Evolutionary conservation across 73 alveolate genomes (phyloP).

Genomic region (Effrenium voratum): DNA sequence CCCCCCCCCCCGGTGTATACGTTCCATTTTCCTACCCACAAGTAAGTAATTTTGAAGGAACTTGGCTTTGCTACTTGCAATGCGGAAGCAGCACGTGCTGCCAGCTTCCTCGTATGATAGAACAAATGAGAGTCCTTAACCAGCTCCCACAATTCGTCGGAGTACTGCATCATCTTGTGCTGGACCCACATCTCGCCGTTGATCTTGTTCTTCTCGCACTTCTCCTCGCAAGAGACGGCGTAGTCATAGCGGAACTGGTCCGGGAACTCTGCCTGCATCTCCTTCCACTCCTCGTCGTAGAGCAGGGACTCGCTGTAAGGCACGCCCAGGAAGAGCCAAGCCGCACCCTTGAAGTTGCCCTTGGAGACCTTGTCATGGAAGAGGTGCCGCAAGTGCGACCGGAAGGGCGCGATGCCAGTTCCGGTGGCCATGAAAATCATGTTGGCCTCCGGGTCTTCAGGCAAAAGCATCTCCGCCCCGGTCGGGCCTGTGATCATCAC

Average conservation of each 20-base stretch:
- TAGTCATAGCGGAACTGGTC: slow-evolving; percentile 87
- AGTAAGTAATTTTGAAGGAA: too few species aligned
- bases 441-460: slow-evolving; percentile 87
- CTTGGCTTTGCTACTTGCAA: too few species aligned
- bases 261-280: slow-evolving; percentile 83
- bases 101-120: too few species aligned
- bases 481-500: slow-evolving; percentile 86
- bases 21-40: too few species aligned
- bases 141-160: slow-evolving; percentile 81
- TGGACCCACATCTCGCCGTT: slow-evolving; percentile 91
- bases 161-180: slow-evolving; percentile 92
- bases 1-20: too few species aligned
- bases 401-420: slow-evolving; percentile 94
- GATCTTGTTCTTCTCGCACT: slow-evolving; percentile 65
- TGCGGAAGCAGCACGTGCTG: too few species aligned
- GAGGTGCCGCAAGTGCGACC: slow-evolving; percentile 65
- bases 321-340: slow-evolving; percentile 88
- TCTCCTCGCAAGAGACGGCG: slow-evolving; percentile 81
- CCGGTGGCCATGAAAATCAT: slow-evolving; percentile 93
- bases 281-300: slow-evolving; percentile 94
- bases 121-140: neutral
- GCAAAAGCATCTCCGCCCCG: slow-evolving; percentile 90
- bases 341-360: slow-evolving; percentile 93
- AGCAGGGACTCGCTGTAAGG: slow-evolving; percentile 70
- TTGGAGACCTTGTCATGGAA: slow-evolving; percentile 80